Conservation (phyloP, 202 grass and related monocot genomes). For the Bolboschoenoplectus hybrid region DNA sequence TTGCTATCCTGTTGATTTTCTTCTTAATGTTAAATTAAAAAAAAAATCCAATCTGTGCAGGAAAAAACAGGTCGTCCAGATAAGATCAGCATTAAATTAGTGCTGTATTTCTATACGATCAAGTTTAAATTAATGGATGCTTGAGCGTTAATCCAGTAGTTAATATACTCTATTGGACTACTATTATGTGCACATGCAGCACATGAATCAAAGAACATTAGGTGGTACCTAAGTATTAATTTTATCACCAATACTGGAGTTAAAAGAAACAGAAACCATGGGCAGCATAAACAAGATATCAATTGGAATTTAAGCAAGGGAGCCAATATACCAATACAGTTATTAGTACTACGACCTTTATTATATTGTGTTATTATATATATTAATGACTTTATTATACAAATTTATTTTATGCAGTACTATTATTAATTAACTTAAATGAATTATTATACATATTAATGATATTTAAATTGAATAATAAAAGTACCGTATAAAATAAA, state of each 20-base stretch:
- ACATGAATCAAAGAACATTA: conserved; percentile 18
- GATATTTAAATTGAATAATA: too few relatives aligned
- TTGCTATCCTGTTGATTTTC: not conserved
- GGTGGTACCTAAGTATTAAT: not conserved
- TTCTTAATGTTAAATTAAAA: too few relatives aligned
- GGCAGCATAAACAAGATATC: not conserved
- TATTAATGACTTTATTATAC: too few relatives aligned
- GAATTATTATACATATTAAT: too few relatives aligned
- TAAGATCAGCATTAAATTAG: not conserved
- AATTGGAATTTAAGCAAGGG: not conserved
- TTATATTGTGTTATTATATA: too few relatives aligned
- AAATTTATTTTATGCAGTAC: too few relatives aligned
- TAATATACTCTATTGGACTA: not conserved
- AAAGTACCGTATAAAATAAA: too few relatives aligned
- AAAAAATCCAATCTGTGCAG: not conserved
- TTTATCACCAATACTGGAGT: conserved; percentile 19
- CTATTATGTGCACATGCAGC: conserved; percentile 34
- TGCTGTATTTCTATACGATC: not conserved
- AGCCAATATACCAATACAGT: too few relatives aligned
- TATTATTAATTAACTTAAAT: too few relatives aligned
- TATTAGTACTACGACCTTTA: too few relatives aligned
- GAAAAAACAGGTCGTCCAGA: not conserved
- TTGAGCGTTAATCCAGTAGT: conserved; percentile 2
- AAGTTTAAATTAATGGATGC: not conserved
- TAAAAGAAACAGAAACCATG: conserved; percentile 7